Evolutionary conservation across 202 grass and related monocot genomes (phyloP), one percentile per base, ranked within the genome.

Genomic region (Musa balbisiana): DNA sequence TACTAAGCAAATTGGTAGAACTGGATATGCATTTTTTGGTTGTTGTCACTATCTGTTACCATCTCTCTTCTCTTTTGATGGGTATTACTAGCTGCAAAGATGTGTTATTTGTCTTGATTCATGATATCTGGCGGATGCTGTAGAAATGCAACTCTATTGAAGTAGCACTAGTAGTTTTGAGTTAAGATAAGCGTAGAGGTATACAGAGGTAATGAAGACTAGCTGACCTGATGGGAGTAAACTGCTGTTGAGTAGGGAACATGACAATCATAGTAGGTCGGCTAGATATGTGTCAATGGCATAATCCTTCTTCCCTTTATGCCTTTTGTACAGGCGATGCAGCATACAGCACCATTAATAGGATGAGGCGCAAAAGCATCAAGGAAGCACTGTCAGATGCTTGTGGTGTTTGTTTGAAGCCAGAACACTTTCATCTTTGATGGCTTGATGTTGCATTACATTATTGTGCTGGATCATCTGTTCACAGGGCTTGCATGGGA

Each of bases 291-390:
- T 80, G 64, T 80, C 77, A 75, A 51, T 79, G 76, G 43, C 72
- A 80, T 87, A 87, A 83, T 83, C n/a, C 56, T 82, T 74, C 74
- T 51, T 77, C 29, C 49, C 78, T 21, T 73, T 53, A 62, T 79
- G 60, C 59, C 76, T 76, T 86, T 80, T 86, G 55, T 79, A 87
- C 80, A 82, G 80, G 84, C 58, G 43, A 52, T 80, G 80, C 62
- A 69, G 84, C 80, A 56, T 80, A 22, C 49, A 60, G 11, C 22
- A 29, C 49, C 49, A 51, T 67, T 55, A 16, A 0, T 43, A 29
- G 63, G 76, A 49, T 24, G 62, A 67, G 62, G 64, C 11, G 67
- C 11, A 43, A 50, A 51, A 70, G 15, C 16, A 51, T 51, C 21
- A 2, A 17, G 17, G 25, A 70, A 52, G 67, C 33, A 51, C 0